phyloP scores from a whole-genome alignment of 78 protist genomes.

The Speleostelium caveatum region DNA sequence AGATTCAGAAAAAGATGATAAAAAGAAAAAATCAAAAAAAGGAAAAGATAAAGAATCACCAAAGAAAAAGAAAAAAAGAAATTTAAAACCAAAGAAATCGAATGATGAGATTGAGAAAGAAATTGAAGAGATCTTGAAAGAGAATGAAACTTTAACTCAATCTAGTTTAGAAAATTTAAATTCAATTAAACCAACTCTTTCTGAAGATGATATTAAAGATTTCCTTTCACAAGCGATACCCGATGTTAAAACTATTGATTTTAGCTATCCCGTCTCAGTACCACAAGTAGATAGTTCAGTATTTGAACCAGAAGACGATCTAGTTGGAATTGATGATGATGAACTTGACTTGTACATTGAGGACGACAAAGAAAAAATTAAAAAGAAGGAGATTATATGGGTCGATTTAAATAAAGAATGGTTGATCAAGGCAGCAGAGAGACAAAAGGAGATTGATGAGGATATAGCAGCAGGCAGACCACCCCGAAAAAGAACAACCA shows the following conservation, averaged over 20 bases:
- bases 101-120: background rate
- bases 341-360: constrained; percentile 57
- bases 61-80: background rate
- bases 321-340: constrained; percentile 16
- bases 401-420: constrained; percentile 49
- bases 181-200: background rate
- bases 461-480: constrained; percentile 57
- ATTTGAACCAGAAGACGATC: constrained; percentile 38
- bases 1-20: background rate
- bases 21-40: background rate
- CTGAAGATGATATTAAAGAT: background rate
- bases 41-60: background rate
- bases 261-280: constrained; percentile 13
- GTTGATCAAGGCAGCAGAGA: constrained; percentile 37
- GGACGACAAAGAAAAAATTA: constrained; percentile 14
- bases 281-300: constrained; percentile 22
- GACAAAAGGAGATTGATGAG: constrained; percentile 41
- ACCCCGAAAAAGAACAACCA: constrained; percentile 30
- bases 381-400: constrained; percentile 54
- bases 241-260: background rate
- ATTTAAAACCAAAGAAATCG: constrained; percentile 1
- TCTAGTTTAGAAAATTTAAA: too few species aligned
- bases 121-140: background rate
- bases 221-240: background rate
- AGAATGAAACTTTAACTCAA: background rate